A percentile compares a stretch with the other conserved stretches of the same genome.
Evolutionary conservation across 805 yeast species (phyloP).

Genomic region (Kluyveromyces aestuarii): DNA sequence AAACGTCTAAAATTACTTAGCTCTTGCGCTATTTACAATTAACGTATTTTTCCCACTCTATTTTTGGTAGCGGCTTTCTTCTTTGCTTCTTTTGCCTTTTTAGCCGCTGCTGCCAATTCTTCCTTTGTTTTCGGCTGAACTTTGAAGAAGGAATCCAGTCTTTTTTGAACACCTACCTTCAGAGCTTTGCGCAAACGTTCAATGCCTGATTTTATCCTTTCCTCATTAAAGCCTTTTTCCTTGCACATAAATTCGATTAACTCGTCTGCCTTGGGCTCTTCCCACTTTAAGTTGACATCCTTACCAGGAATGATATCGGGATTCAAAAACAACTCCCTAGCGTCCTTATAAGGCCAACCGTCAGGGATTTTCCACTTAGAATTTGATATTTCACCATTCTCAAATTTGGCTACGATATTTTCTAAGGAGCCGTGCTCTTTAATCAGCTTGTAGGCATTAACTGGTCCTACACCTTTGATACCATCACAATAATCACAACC

Average conservation of each 20-base stretch:
- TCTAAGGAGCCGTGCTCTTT: constrained; percentile 80
- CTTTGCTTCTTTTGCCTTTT: constrained; percentile 24
- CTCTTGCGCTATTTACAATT: neutral
- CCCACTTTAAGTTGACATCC: constrained; percentile 72
- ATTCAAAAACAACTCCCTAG: constrained; percentile 68
- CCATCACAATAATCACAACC: constrained; percentile 98
- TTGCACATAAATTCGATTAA: constrained; percentile 73
- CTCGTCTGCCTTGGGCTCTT: constrained; percentile 79
- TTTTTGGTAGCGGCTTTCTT: constrained; percentile 13
- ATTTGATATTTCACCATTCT: constrained; percentile 31
- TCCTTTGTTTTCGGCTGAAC: constrained; percentile 47
- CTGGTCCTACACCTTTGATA: constrained; percentile 92
- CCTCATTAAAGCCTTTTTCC: constrained; percentile 89
- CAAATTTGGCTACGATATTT: constrained; percentile 57
- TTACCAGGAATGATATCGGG: constrained; percentile 69
- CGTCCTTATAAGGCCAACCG: constrained; percentile 88
- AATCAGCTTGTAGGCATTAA: constrained; percentile 81
- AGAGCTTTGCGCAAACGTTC: constrained; percentile 75
- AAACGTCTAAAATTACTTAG: neutral
- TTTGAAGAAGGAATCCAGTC: constrained; percentile 86
- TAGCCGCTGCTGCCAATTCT: constrained; percentile 30
- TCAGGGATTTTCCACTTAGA: constrained; percentile 81
- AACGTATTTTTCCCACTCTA: constrained; percentile 18
- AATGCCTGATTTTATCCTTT: constrained; percentile 80
- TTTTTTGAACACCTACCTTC: constrained; percentile 80